Evolutionary conservation across 2,329 filamentous ascomycete species (phyloP).

Genomic region (Aspergillus clavatus): DNA sequence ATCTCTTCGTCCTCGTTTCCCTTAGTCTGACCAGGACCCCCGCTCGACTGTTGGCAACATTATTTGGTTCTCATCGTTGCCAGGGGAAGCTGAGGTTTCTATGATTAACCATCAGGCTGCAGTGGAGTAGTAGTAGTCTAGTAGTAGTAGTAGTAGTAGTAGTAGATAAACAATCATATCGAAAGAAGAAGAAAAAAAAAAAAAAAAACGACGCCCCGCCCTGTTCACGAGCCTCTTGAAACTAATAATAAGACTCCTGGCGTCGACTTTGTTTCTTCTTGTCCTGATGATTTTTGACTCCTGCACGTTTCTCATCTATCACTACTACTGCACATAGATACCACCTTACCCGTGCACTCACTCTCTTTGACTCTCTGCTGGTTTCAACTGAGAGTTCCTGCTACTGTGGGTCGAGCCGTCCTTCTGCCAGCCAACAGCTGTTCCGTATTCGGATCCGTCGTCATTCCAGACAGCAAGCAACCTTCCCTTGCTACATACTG

Average conservation of each 20-base stretch:
- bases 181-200: too few relatives aligned
- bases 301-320: background rate
- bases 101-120: too few relatives aligned
- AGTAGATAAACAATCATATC: too few relatives aligned
- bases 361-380: constrained; percentile 10
- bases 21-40: too few relatives aligned
- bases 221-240: too few relatives aligned
- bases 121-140: constrained; percentile 16
- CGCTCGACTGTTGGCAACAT: too few relatives aligned
- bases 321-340: background rate
- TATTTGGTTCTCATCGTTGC: constrained; percentile 12
- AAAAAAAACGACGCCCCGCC: too few relatives aligned
- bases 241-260: too few relatives aligned
- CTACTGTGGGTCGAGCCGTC: constrained; percentile 16
- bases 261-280: too few relatives aligned
- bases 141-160: too few relatives aligned
- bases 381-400: constrained; percentile 19
- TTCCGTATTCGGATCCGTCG: constrained; percentile 26
- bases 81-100: constrained; percentile 6
- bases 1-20: background rate
- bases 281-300: too few relatives aligned
- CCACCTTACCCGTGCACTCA: background rate
- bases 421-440: constrained; percentile 16
- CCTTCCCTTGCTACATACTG: constrained; percentile 19
- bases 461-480: constrained; percentile 34